phyloP scores from a whole-genome alignment of 345 rosid genomes.

The Eucalyptus marginata region DNA sequence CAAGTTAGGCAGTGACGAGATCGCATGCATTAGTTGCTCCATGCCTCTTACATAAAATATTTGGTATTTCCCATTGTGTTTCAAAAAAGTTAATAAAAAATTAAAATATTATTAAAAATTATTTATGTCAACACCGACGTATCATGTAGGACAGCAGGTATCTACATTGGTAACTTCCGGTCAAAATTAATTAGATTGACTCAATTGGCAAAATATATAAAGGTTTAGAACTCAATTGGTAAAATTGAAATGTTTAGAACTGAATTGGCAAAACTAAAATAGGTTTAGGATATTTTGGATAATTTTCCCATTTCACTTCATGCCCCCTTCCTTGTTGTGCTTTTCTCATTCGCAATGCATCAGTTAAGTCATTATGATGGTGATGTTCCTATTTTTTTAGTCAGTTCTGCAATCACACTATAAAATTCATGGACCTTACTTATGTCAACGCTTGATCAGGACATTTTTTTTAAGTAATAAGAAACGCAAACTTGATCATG shows the following conservation, averaged over 20 bases:
- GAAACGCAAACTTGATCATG: not conserved
- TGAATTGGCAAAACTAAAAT: too few relatives aligned
- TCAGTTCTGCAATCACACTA: not conserved
- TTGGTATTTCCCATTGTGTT: not conserved
- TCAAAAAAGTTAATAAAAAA: too few relatives aligned
- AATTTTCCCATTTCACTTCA: not conserved
- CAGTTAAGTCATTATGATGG: not conserved
- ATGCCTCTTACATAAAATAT: not conserved
- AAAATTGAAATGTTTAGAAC: too few relatives aligned
- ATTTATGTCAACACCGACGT: rapidly evolving
- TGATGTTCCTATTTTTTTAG: not conserved
- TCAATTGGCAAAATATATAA: too few relatives aligned
- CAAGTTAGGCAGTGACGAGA: not conserved
- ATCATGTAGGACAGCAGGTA: rapidly evolving
- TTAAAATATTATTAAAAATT: too few relatives aligned
- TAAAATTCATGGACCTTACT: not conserved
- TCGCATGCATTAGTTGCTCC: not conserved
- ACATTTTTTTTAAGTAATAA: not conserved
- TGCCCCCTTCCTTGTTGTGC: not conserved
- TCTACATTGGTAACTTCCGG: rapidly evolving
- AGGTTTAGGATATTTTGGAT: too few relatives aligned
- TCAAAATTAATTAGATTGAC: rapidly evolving
- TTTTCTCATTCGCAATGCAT: not conserved
- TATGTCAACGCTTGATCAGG: not conserved
- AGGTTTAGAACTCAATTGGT: too few relatives aligned